These are phyloP conservation scores for Saccharomyces kudriavzevii DNA, from an alignment of 805 yeast species.

Conservation along the genomic window DNA sequence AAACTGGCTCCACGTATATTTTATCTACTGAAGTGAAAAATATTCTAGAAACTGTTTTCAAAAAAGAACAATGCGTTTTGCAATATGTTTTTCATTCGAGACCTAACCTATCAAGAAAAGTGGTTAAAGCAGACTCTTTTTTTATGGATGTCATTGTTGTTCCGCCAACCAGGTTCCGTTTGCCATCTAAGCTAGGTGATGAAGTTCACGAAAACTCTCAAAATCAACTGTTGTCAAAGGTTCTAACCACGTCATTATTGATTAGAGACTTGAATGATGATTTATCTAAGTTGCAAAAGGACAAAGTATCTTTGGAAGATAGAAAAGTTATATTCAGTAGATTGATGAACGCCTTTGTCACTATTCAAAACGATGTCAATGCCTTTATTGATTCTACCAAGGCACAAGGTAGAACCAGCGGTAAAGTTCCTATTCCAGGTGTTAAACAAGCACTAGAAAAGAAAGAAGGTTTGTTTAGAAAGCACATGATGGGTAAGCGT, in stretches of 20 bases:
- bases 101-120: slow-evolving; percentile 44
- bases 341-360: slow-evolving; percentile 91
- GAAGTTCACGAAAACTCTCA: slow-evolving; percentile 92
- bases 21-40: slow-evolving; percentile 82
- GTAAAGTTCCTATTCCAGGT: slow-evolving; percentile 76
- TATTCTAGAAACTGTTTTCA: slow-evolving; percentile 66
- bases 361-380: slow-evolving; percentile 90
- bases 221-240: slow-evolving; percentile 75
- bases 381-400: slow-evolving; percentile 89
- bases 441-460: slow-evolving; percentile 95
- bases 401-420: slow-evolving; percentile 65
- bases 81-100: slow-evolving; percentile 74
- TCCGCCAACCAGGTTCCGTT: slow-evolving; percentile 93
- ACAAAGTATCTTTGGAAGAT: slow-evolving; percentile 56
- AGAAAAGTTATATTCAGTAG: slow-evolving; percentile 74
- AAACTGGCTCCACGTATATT: slow-evolving; percentile 74
- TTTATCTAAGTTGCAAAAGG: slow-evolving; percentile 53
- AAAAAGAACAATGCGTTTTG: slow-evolving; percentile 59
- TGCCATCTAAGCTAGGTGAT: slow-evolving; percentile 95
- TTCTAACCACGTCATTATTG: slow-evolving; percentile 68
- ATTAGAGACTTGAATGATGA: slow-evolving; percentile 88
- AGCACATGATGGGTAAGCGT: slow-evolving; percentile 99
- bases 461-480: slow-evolving; percentile 96
- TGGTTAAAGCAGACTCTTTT: slow-evolving; percentile 68
- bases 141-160: slow-evolving; percentile 83